These are phyloP conservation scores for Solanum piurae DNA, from an alignment of 257 asterid species.

Conservation along the genomic window DNA sequence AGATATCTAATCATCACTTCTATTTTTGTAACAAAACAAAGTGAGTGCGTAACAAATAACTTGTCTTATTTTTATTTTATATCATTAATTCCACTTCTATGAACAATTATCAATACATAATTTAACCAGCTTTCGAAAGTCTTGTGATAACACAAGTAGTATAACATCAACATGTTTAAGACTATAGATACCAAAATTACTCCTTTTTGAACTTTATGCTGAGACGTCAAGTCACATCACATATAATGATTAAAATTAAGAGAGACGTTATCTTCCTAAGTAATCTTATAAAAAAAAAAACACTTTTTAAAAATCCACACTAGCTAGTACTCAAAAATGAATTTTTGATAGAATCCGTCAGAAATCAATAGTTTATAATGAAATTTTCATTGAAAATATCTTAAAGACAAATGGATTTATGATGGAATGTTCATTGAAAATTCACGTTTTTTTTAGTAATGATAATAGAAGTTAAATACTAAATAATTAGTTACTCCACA, in stretches of 20 bases:
- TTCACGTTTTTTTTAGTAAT: no score
- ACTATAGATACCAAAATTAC: background rate
- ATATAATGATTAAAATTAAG: background rate
- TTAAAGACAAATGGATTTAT: no score
- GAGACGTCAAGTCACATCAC: background rate
- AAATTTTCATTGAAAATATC: no score
- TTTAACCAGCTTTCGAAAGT: background rate
- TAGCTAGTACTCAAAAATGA: background rate
- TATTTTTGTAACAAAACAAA: background rate
- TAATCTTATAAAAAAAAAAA: background rate
- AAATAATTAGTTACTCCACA: no score
- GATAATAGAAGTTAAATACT: background rate
- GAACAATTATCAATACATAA: background rate
- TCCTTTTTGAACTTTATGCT: background rate
- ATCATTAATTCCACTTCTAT: background rate
- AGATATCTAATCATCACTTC: background rate
- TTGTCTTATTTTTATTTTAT: background rate
- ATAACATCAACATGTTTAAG: background rate
- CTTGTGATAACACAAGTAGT: background rate
- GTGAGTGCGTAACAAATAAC: background rate
- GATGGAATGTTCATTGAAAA: accelerated
- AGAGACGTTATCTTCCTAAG: background rate
- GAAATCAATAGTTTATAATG: no score
- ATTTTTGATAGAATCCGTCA: background rate
- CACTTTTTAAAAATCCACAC: background rate